These are phyloP conservation scores for Leishmania major DNA, from an alignment of 208 protist species.

Conservation along the genomic window DNA sequence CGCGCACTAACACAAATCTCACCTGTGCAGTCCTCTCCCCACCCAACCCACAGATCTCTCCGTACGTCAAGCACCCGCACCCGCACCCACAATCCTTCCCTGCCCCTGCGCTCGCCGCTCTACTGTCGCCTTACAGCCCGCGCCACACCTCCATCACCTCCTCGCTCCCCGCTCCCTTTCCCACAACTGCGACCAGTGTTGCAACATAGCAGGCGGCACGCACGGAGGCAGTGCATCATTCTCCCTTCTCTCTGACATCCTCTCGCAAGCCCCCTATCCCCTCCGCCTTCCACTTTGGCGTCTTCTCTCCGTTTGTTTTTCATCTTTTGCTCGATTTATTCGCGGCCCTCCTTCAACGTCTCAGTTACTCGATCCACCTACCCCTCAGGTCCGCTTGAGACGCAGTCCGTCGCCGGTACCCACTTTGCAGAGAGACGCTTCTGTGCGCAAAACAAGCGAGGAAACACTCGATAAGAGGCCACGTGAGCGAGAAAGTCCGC, in stretches of 20 bases:
- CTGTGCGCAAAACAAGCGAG: not conserved
- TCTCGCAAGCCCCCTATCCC: not conserved
- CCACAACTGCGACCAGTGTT: not conserved
- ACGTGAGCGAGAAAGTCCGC: too few relatives aligned
- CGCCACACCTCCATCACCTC: too few relatives aligned
- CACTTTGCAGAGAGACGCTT: not conserved
- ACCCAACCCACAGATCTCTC: not conserved
- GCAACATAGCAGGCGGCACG: not conserved
- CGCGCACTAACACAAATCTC: not conserved
- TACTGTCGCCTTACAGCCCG: not conserved
- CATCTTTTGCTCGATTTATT: not conserved
- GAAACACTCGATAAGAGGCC: not conserved
- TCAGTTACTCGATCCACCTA: not conserved
- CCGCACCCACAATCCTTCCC: not conserved
- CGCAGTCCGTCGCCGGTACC: too few relatives aligned
- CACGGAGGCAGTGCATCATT: not conserved
- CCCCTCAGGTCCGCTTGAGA: not conserved
- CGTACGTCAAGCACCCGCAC: not conserved
- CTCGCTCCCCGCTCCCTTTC: too few relatives aligned
- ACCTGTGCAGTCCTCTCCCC: not conserved
- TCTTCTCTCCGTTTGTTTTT: not conserved
- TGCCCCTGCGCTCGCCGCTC: not conserved
- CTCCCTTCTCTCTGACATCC: not conserved
- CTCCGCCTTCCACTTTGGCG: not conserved
- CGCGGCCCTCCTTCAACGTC: not conserved